Conservation (phyloP, 305 asterid species). For the Fraxinus baroniana region DNA sequence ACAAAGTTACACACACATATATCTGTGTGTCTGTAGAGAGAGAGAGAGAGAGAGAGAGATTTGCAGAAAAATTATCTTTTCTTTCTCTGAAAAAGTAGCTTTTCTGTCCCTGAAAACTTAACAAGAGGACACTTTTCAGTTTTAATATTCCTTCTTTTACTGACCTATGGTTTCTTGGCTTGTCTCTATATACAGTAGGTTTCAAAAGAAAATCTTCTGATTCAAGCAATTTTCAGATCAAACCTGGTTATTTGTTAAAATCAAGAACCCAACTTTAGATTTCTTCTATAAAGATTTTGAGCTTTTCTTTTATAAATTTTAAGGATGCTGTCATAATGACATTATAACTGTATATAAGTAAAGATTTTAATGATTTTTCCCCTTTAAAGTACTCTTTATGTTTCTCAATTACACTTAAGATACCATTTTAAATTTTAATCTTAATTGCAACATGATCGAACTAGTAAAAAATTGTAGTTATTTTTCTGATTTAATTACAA, state of each 20-base stretch:
- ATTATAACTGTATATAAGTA: background rate
- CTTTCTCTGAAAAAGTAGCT: background rate
- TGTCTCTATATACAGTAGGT: slow-evolving; percentile 18
- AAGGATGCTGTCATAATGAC: background rate
- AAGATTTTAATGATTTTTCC: background rate
- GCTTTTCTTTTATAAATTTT: background rate
- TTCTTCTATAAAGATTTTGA: background rate
- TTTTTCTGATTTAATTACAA: background rate
- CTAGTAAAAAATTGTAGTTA: background rate
- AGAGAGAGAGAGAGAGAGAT: background rate
- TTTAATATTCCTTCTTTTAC: background rate
- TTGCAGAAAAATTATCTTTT: background rate
- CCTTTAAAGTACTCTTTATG: background rate
- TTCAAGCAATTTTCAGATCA: background rate
- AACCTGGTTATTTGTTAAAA: slow-evolving; percentile 14
- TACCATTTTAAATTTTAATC: background rate
- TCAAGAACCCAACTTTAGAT: slow-evolving; percentile 15
- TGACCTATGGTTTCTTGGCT: background rate
- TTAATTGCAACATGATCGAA: background rate
- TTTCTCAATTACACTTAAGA: background rate
- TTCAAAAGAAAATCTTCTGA: slow-evolving; percentile 27
- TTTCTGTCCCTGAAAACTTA: background rate
- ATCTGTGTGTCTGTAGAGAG: background rate
- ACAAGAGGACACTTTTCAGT: slow-evolving; percentile 7
- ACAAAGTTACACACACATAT: background rate